These are phyloP conservation scores for Talaromyces sp. DNA, from an alignment of 2,329 filamentous ascomycete genomes.

Conservation along the genomic window DNA sequence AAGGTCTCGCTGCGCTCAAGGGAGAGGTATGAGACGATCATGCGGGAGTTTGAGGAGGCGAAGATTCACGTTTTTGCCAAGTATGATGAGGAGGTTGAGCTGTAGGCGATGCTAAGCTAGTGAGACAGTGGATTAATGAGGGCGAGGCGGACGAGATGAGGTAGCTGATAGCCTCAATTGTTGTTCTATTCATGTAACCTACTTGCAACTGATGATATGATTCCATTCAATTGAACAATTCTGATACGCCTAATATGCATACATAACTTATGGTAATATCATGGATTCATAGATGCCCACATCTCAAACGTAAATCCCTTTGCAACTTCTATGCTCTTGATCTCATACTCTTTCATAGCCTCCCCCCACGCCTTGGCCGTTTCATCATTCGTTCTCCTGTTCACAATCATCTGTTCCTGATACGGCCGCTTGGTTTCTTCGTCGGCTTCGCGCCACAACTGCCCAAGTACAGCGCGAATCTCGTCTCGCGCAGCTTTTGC, in stretches of 20 bases:
- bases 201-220: background rate
- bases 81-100: constrained; percentile 17
- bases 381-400: constrained; percentile 65
- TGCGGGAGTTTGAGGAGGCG: constrained; percentile 30
- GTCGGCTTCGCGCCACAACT: constrained; percentile 81
- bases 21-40: constrained; percentile 31
- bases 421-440: constrained; percentile 73
- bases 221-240: background rate
- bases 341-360: constrained; percentile 55
- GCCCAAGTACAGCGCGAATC: constrained; percentile 78
- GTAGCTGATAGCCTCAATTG: background rate
- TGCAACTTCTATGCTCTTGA: constrained; percentile 36
- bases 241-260: background rate
- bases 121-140: background rate
- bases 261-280: background rate
- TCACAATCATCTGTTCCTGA: constrained; percentile 67
- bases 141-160: background rate
- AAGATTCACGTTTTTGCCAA: constrained; percentile 26
- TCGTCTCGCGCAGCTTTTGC: constrained; percentile 68
- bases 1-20: constrained; percentile 30
- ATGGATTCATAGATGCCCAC: constrained; percentile 22
- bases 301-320: constrained; percentile 40
- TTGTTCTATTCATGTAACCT: background rate
- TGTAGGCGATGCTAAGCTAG: background rate
- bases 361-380: constrained; percentile 69